Conservation (phyloP, 2,329 filamentous ascomycete species). For the Pseudogymnoascus sp. region DNA sequence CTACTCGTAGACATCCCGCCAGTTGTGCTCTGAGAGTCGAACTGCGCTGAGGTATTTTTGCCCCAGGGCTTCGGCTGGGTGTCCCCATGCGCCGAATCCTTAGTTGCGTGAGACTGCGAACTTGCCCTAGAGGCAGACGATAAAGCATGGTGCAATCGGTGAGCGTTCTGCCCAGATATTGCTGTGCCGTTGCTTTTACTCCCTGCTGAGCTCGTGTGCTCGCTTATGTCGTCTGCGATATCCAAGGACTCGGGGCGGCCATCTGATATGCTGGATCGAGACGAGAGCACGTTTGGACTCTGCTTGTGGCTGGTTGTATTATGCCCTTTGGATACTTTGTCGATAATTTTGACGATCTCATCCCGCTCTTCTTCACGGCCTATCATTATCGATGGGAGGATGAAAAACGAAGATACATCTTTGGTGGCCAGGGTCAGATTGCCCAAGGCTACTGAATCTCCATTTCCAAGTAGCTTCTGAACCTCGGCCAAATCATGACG, state of each 20-base stretch:
- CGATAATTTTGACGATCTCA: conserved; percentile 64
- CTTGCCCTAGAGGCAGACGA: not conserved
- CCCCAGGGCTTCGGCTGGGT: not conserved
- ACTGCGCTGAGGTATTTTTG: conserved; percentile 5
- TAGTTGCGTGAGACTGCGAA: not conserved
- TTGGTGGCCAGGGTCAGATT: conserved; percentile 71
- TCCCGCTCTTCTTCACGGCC: conserved; percentile 67
- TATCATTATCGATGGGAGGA: conserved; percentile 73
- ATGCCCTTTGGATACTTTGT: conserved; percentile 65
- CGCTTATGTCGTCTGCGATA: conserved; percentile 48
- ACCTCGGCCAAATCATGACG: conserved; percentile 72
- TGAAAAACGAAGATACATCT: conserved; percentile 88
- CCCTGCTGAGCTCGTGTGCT: conserved; percentile 51
- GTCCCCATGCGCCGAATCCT: not conserved
- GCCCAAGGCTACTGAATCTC: conserved; percentile 61
- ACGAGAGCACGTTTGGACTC: conserved; percentile 41
- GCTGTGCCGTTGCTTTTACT: conserved; percentile 26
- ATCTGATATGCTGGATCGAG: conserved; percentile 46
- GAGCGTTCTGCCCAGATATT: not conserved
- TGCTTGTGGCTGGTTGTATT: conserved; percentile 41
- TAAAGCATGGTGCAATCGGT: not conserved
- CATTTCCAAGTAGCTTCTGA: conserved; percentile 65
- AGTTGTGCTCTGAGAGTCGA: not conserved
- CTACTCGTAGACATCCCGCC: conserved; percentile 1
- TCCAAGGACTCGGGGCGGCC: conserved; percentile 20